Evolutionary conservation across 2,329 filamentous ascomycete species (phyloP).

Genomic region (Aspergillus fructus): DNA sequence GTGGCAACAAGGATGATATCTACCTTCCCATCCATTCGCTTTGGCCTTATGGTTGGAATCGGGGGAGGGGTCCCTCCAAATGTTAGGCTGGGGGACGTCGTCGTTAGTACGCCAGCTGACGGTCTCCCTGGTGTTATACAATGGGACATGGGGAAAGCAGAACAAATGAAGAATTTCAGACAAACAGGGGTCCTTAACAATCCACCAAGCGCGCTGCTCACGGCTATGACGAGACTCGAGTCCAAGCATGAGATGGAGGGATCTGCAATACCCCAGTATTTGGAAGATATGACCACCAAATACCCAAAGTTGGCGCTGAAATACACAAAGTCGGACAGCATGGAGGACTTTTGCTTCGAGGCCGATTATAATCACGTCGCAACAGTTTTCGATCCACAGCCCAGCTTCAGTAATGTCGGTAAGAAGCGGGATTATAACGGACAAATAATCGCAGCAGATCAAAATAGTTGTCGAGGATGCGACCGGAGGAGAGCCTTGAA

Average conservation of each 20-base stretch:
- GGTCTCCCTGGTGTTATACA: neutral
- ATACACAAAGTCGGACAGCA: neutral
- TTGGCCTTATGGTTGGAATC: conserved; percentile 23
- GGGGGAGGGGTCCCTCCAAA: conserved; percentile 19
- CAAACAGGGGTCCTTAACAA: neutral
- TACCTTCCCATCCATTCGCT: conserved; percentile 19
- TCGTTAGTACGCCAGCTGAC: neutral
- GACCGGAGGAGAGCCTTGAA: neutral
- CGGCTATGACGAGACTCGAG: neutral
- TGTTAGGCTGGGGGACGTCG: conserved; percentile 22
- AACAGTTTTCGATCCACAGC: neutral
- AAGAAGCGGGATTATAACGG: too few relatives aligned
- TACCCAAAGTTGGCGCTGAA: neutral
- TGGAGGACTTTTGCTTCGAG: neutral
- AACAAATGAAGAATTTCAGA: neutral
- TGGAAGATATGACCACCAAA: neutral
- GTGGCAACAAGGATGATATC: conserved; percentile 17
- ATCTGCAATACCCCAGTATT: neutral
- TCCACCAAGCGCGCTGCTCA: neutral
- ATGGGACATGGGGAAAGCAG: neutral
- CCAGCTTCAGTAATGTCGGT: neutral
- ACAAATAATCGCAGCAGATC: too few relatives aligned
- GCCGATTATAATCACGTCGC: neutral
- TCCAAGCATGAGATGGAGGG: neutral
- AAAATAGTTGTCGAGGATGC: neutral